Conservation (phyloP, 257 asterid species). For the Solanum bulbocastanum region DNA sequence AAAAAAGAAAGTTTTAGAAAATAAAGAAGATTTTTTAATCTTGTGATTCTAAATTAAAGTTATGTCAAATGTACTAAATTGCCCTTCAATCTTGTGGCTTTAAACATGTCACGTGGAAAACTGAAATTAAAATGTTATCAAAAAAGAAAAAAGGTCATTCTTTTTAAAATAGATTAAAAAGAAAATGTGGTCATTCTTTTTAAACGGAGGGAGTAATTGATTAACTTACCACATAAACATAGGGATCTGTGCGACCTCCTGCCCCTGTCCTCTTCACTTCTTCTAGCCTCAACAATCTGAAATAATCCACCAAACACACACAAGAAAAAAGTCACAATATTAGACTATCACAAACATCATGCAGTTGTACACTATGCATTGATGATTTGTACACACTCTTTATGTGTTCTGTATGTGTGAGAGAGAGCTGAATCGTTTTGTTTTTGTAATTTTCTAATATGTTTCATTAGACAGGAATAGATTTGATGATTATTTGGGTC, state of each 20-base stretch:
- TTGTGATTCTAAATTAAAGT: too few relatives aligned
- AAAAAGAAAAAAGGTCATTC: too few relatives aligned
- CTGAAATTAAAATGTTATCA: too few relatives aligned
- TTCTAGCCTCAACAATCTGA: conserved; percentile 68
- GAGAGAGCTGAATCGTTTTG: not conserved
- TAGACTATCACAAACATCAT: not conserved
- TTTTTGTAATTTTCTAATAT: not conserved
- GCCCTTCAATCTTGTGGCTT: too few relatives aligned
- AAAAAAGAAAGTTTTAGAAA: too few relatives aligned
- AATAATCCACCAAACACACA: not conserved
- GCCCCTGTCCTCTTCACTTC: conserved; percentile 76
- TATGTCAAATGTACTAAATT: too few relatives aligned
- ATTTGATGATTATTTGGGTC: not conserved
- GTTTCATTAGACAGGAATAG: not conserved
- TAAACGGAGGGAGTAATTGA: not conserved
- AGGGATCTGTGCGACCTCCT: conserved; percentile 88
- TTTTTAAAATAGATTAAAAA: too few relatives aligned
- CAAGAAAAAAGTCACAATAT: not conserved
- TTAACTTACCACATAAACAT: conserved; percentile 55
- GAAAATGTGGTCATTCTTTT: too few relatives aligned
- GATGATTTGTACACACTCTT: not conserved
- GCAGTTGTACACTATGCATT: not conserved
- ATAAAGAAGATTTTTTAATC: too few relatives aligned
- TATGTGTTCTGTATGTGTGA: not conserved
- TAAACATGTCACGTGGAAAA: too few relatives aligned